These are phyloP conservation scores for Leishmania martiniquensis DNA, from an alignment of 208 protist genomes.

Conservation along the genomic window DNA sequence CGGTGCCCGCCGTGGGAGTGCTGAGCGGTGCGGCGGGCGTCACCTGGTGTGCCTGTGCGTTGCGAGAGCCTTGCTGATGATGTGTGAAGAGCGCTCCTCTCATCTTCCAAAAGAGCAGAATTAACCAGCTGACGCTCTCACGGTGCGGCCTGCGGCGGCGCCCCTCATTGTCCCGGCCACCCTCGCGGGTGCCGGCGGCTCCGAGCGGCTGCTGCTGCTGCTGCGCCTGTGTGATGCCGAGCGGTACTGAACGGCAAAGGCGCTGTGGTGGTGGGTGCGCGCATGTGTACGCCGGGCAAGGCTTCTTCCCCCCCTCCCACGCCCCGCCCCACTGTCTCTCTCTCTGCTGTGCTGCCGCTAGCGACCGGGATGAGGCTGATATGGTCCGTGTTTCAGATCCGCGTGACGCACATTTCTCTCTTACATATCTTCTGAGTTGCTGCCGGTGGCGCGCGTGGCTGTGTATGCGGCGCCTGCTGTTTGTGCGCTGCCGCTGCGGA, in stretches of 20 bases:
- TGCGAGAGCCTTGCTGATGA: constrained; percentile 32
- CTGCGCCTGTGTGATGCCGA: constrained; percentile 29
- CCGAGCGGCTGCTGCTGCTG: constrained; percentile 1
- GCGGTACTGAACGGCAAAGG: constrained; percentile 27
- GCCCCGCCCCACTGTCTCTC: too few relatives aligned
- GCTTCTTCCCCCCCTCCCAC: neutral
- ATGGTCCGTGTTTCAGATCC: too few relatives aligned
- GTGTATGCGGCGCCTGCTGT: too few relatives aligned
- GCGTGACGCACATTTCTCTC: too few relatives aligned
- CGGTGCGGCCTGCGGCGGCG: neutral
- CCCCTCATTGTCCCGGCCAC: neutral
- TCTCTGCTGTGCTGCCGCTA: too few relatives aligned
- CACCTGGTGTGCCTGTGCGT: neutral
- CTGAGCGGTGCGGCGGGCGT: too few relatives aligned
- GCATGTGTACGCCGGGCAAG: neutral
- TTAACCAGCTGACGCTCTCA: constrained; percentile 41
- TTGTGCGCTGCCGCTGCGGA: too few relatives aligned
- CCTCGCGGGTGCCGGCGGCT: constrained; percentile 12
- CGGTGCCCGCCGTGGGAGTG: too few relatives aligned
- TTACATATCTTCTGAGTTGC: neutral
- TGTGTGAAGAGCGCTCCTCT: constrained; percentile 51
- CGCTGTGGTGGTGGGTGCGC: neutral
- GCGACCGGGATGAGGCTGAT: too few relatives aligned
- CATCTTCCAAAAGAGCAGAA: constrained; percentile 48
- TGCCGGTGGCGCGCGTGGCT: too few relatives aligned